Conservation (phyloP, 352 stramenopile species). For the Phytophthora pluvialis region DNA sequence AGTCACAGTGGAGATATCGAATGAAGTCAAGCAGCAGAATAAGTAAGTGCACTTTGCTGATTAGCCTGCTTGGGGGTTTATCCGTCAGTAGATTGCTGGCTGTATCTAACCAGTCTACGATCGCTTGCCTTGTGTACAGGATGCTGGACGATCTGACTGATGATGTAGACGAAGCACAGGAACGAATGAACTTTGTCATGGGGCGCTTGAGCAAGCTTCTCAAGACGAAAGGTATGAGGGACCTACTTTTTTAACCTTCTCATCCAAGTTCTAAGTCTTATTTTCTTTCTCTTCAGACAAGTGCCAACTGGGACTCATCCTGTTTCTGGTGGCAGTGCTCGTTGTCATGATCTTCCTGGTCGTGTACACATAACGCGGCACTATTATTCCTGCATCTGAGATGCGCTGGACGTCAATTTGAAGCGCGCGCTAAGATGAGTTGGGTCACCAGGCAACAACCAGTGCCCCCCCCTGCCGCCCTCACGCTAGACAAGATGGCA, state of each 20-base stretch:
- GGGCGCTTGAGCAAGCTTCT: constrained; percentile 73
- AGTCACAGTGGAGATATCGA: constrained; percentile 77
- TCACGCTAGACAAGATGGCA: constrained; percentile 24
- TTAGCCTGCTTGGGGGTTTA: neutral
- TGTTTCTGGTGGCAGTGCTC: constrained; percentile 72
- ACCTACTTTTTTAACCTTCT: neutral
- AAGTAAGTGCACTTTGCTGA: constrained; percentile 69
- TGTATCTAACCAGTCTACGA: neutral
- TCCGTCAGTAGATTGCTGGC: too few species aligned
- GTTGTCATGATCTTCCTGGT: constrained; percentile 83
- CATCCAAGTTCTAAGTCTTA: neutral
- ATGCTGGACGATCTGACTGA: constrained; percentile 80
- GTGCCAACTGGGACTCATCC: constrained; percentile 78
- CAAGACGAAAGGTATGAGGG: constrained; percentile 77
- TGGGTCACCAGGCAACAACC: too few species aligned
- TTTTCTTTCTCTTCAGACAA: constrained; percentile 50
- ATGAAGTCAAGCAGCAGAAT: constrained; percentile 78
- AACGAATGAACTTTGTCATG: constrained; percentile 89
- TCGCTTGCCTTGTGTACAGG: constrained; percentile 31
- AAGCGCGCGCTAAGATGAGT: neutral
- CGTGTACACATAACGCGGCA: constrained; percentile 73
- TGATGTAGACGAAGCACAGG: constrained; percentile 76
- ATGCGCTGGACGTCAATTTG: constrained; percentile 9
- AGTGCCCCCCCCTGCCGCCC: too few species aligned
- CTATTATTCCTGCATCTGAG: neutral